phyloP scores from a whole-genome alignment of 768 basidiomycete genomes.

The Tricholoma matsutake region DNA sequence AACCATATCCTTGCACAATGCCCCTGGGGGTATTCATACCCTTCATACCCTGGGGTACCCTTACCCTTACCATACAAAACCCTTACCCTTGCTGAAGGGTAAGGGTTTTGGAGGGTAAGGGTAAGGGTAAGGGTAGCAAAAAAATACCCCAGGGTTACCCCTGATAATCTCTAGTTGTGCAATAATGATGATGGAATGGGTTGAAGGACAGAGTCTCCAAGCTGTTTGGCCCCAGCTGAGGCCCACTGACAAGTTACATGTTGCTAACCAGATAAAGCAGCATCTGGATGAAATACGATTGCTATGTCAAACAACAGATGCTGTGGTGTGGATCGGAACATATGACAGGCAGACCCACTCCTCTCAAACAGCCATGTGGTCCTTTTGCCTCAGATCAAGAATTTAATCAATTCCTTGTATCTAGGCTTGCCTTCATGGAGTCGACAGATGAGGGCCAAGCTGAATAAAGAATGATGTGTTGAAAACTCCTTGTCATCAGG shows the following conservation, averaged over 20 bases:
- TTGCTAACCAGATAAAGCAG: neutral
- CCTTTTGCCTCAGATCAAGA: conserved; percentile 2
- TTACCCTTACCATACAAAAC: too few species aligned
- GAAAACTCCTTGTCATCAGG: conserved; percentile 3
- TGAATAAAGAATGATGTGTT: neutral
- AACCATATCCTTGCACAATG: too few species aligned
- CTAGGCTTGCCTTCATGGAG: conserved; percentile 1
- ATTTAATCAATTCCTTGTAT: conserved; percentile 4
- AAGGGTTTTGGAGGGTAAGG: too few species aligned
- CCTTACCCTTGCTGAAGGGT: too few species aligned
- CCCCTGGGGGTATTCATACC: too few species aligned
- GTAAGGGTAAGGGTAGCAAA: too few species aligned
- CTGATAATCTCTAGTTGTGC: too few species aligned
- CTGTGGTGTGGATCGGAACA: neutral
- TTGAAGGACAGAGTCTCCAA: neutral
- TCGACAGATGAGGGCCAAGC: neutral
- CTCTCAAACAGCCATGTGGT: conserved; percentile 5
- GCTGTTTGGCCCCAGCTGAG: conserved; percentile 1
- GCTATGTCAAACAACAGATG: neutral
- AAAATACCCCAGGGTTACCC: too few species aligned
- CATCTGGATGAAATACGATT: neutral
- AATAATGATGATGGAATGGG: conserved; percentile 3
- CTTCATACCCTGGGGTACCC: too few species aligned
- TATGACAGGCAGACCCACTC: conserved; percentile 1
- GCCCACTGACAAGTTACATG: neutral